Evolutionary conservation across 805 yeast species (phyloP).

Genomic region (Schwanniomyces yamadae): DNA sequence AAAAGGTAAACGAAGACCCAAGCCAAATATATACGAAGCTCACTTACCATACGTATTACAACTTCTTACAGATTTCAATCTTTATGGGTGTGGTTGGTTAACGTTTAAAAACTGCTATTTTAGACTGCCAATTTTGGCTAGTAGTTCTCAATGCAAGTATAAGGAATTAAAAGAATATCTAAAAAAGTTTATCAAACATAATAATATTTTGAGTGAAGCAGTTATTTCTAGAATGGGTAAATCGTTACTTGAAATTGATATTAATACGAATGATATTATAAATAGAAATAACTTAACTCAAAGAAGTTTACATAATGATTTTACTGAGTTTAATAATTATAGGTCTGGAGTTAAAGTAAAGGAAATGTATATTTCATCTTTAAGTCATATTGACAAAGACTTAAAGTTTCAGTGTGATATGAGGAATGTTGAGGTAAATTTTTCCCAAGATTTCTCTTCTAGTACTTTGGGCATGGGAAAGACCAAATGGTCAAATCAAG

Average conservation of each 20-base stretch:
- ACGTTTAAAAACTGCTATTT: constrained; percentile 47
- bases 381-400: constrained; percentile 58
- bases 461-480: constrained; percentile 20
- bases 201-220: constrained; percentile 28
- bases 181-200: constrained; percentile 16
- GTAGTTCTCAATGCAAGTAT: constrained; percentile 2
- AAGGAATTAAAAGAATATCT: constrained; percentile 15
- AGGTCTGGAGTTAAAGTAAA: constrained; percentile 1
- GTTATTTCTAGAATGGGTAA: constrained; percentile 55
- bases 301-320: constrained; percentile 51
- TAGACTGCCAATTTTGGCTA: constrained; percentile 51
- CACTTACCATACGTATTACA: constrained; percentile 79
- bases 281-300: constrained; percentile 51
- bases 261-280: constrained; percentile 55
- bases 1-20: constrained; percentile 4
- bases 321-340: constrained; percentile 34
- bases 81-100: constrained; percentile 84
- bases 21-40: constrained; percentile 52
- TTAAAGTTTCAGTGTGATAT: constrained; percentile 49
- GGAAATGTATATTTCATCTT: constrained; percentile 43
- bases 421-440: constrained; percentile 22
- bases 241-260: constrained; percentile 70
- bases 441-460: constrained; percentile 6
- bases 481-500: constrained; percentile 31
- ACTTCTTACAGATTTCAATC: constrained; percentile 77